Evolutionary conservation across 805 yeast genomes (phyloP).

Genomic region (Candida piceae): DNA sequence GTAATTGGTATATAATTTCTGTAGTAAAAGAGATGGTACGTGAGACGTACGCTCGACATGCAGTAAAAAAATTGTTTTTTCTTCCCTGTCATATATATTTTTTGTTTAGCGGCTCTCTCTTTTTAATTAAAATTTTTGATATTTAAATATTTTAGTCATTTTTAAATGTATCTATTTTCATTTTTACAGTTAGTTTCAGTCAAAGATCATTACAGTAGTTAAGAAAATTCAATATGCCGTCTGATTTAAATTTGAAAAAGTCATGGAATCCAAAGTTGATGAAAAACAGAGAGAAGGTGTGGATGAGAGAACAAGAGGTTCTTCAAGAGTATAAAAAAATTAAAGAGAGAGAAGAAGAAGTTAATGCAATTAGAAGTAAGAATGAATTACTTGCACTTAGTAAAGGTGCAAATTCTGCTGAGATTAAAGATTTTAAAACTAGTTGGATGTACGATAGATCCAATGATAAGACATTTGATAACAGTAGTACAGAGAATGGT

Average conservation of each 20-base stretch:
- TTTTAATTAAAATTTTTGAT: no score
- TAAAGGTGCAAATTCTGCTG: conserved; percentile 41
- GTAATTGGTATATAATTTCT: no score
- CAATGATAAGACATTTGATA: conserved; percentile 14
- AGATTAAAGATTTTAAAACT: conserved; percentile 40
- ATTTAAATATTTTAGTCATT: no score
- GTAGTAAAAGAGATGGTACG: no score
- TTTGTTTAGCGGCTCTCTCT: no score
- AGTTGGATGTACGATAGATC: conserved; percentile 84
- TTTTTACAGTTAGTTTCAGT: no score
- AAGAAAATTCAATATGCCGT: conserved; percentile 44
- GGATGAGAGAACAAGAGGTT: conserved; percentile 76
- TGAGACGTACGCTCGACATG: no score
- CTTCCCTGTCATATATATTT: no score
- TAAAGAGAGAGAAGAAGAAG: conserved; percentile 58
- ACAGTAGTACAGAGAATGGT: conserved; percentile 42
- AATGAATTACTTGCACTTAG: conserved; percentile 38
- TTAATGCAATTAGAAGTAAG: conserved; percentile 55
- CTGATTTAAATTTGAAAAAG: conserved; percentile 83
- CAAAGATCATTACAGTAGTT: no score
- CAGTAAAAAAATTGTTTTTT: no score
- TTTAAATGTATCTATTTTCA: no score
- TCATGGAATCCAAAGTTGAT: conserved; percentile 94
- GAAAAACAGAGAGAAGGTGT: conserved; percentile 79
- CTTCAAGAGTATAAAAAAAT: conserved; percentile 64